Evolutionary conservation across 352 stramenopile species (phyloP), one percentile per base, ranked within the genome.

Genomic region (Globisporangium middletonii): DNA sequence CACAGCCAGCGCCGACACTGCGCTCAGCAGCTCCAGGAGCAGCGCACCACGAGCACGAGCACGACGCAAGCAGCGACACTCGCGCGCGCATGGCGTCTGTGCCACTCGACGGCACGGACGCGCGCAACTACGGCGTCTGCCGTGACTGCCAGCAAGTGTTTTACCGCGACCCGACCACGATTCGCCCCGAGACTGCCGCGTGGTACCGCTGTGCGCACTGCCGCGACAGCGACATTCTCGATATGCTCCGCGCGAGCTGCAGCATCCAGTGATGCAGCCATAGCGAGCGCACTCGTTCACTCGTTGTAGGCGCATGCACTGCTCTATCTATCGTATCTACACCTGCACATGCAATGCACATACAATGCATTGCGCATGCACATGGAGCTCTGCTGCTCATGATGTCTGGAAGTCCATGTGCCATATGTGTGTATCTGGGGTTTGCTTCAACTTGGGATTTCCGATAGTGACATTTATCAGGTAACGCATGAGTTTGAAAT

Each of bases 201-300:
- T 92, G 78, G 73, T 88, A 86, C 57, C 75, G 81, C 47, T 92
- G 81, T 59, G 59, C 77, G 23, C 63, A 68, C 50, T 92, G 81
- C 57, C 71, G 77, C 33, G 63, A 60, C 5, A 73, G 66, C 30
- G 72, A 89, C 59, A 77, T 77, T 38, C 54, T 81, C 30, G 62
- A 75, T 3, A 71, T 88, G 47, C 43, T 85, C 11, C 74, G 76
- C 4, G 68, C 62, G 23, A 89, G 79, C 52, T 92, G 81, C 55
- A 60, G 60, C 5, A 13, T 91, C 13, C 73, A 86, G 57, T 88
- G 43, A 83, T 27, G 16, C 6, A 2, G 26, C 23, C 23, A 23
- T 9, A 50, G 13, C 27, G 53, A 51, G 26, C 16, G 30, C 12
- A 8, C 30, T 5, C 30, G 30, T 8, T 35, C 30, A 8, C 30